Evolutionary conservation across 176 grass and related monocot species (phyloP).

Genomic region (Carex kokanica): DNA sequence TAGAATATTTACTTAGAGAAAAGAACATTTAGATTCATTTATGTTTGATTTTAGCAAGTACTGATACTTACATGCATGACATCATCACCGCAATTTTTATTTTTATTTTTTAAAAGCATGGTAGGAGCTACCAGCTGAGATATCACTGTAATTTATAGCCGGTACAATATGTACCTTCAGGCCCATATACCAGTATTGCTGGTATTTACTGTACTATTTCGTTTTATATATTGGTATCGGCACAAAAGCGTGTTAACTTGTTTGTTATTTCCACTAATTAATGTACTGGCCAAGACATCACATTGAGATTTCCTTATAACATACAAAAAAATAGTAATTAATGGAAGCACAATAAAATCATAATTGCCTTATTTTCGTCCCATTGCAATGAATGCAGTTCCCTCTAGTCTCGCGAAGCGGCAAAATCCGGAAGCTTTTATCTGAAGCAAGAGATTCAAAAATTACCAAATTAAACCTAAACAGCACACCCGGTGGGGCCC

Average conservation of each 20-base stretch:
- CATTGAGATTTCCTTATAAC: background rate
- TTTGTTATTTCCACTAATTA: background rate
- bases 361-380: background rate
- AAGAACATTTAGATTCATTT: background rate
- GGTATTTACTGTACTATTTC: background rate
- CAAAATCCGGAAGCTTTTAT: conserved; percentile 69
- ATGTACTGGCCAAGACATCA: background rate
- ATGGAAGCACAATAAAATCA: background rate
- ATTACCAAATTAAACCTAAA: conserved; percentile 58
- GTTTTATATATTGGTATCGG: background rate
- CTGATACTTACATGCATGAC: background rate
- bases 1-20: background rate
- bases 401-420: conserved; percentile 87
- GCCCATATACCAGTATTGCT: background rate
- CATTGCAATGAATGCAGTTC: conserved; percentile 49
- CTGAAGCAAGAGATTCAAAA: conserved; percentile 67
- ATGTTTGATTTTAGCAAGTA: background rate
- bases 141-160: background rate
- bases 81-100: background rate
- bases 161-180: background rate
- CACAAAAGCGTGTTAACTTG: background rate
- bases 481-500: conserved; percentile 51
- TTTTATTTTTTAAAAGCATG: too few relatives aligned
- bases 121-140: too few relatives aligned
- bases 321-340: background rate